Evolutionary conservation across 1,284 basidiomycete genomes (phyloP), one percentile per base, ranked within the genome.

Genomic region (Malassezia japonica): DNA sequence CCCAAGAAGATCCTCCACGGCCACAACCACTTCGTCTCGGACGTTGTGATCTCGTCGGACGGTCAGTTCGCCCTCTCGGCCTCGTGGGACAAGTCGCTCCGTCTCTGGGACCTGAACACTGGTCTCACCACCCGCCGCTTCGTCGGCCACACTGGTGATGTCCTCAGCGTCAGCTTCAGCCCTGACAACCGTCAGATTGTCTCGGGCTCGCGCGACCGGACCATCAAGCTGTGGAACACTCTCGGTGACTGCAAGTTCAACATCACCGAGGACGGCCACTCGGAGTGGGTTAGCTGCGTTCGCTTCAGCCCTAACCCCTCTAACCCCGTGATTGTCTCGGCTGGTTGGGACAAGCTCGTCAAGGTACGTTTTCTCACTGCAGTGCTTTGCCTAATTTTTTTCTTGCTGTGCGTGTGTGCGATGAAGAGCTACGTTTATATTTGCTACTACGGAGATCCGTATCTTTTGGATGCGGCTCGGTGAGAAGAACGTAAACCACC

Each of bases 161-260:
- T 99, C 61, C 82, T 98, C 60, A 94, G 89, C 39, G 62, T 65
- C 56, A 62, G 59, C 49, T 72, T 70, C 61, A 65, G 62, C 37
- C 70, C 72, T 38, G 72, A 74, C 61, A 73, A 74, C 64, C 66
- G 73, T 31, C 92, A 98, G 77, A 99, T 99, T 75, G 94, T 98
- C 64, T 95, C 90, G 56, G 94, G 90, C 54, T 91, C 89, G 60
- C 86, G 94, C 67, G 94, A 99, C 82, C 81, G 81, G 75, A 85
- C 67, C 48, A 99, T 98, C 81, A 99, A 98, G 78, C 86, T 99
- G 73, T 99, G 94, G 94, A 98, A 99, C 80, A 99, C 94, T 61
- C 84, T 99, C 62, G 94, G 94, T 74, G 94, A 99, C 78, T 98
- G 94, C 82, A 99, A 98, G 78, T 98, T 90, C 77, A 88, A 96